Base-by-base conservation (phyloP, 768 basidiomycete species). In the Thelephora ganbajun region DNA sequence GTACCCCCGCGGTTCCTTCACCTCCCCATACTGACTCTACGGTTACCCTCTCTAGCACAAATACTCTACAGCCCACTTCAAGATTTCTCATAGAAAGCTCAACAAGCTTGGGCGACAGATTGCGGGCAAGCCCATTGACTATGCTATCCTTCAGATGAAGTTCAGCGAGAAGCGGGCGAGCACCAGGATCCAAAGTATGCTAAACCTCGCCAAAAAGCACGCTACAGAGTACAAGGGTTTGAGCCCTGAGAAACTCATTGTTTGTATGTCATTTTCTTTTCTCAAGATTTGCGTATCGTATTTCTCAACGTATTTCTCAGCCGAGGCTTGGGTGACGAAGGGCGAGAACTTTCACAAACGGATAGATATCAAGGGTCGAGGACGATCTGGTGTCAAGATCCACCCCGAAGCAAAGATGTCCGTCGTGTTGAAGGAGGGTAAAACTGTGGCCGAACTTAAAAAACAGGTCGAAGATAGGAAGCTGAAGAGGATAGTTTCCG, bases 101-200 rank as follows among this genome's bases (percentile, higher is more conserved):
- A 93, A 94, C 63, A 76, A 80, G 69, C 72, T 99, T 36, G 83
- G 80, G 7, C 73, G 78, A 26, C 89, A 96, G 62, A 85, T 99
- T 53, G 73, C 87, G 2, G 85, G 88, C 16, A 83, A 90, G 56
- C 92, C 93, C 14, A 83, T 97, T 50, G 93, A 97, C 66, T 79
- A 83, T 54, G 94, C 94, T 33, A 94, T 99, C 60, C 69, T 97
- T 49, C 94, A 99, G 57, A 93, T 98, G 88, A 77, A 85, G 61
- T 97, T 96, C 63, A 89, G 85, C 53, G 84, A 93, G 63, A 99
- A 99, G 66, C 76, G 89, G 19, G 89, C 85, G 12, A 82, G 88
- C 53, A 73, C 69, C 43, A 80, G 89, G 51, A 78, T 99, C 50
- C 81, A 89, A 74, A 86, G 82, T 55, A 90, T 90, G 76, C 73